Evolutionary conservation across 768 basidiomycete genomes (phyloP).

Genomic region (Phlebiopsis gigantea): DNA sequence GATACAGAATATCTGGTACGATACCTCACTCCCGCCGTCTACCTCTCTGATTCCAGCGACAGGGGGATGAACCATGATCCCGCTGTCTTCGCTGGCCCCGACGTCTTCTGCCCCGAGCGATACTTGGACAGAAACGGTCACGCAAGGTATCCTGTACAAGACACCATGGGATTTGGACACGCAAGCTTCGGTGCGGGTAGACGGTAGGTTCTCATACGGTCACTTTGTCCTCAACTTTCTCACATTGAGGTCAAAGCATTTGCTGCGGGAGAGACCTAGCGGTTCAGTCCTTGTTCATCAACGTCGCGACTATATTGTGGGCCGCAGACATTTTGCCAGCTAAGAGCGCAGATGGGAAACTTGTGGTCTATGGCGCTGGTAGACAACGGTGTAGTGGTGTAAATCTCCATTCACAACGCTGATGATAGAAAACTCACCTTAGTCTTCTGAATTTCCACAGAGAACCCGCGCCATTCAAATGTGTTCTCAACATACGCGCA

Average conservation of each 20-base stretch:
- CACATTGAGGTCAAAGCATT: background rate
- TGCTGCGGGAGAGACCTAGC: conserved; percentile 15
- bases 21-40: background rate
- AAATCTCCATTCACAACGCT: background rate
- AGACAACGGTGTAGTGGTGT: background rate
- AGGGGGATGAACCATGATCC: conserved; percentile 22
- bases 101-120: conserved; percentile 16
- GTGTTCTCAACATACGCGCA: background rate
- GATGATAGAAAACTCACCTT: background rate
- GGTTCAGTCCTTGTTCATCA: conserved; percentile 16
- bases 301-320: conserved; percentile 14
- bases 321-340: conserved; percentile 8
- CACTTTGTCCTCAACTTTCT: background rate
- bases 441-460: background rate
- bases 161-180: background rate
- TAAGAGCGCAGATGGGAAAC: background rate
- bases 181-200: background rate
- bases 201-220: background rate
- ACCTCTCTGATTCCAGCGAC: background rate
- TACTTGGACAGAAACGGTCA: conserved; percentile 1
- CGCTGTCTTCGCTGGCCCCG: conserved; percentile 9
- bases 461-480: background rate
- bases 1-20: conserved; percentile 42
- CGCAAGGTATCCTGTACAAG: background rate
- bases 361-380: background rate